A percentile compares a stretch with the other conserved stretches of the same genome.
Conservation (phyloP, 768 basidiomycete species). For the Mycena vitilis region DNA sequence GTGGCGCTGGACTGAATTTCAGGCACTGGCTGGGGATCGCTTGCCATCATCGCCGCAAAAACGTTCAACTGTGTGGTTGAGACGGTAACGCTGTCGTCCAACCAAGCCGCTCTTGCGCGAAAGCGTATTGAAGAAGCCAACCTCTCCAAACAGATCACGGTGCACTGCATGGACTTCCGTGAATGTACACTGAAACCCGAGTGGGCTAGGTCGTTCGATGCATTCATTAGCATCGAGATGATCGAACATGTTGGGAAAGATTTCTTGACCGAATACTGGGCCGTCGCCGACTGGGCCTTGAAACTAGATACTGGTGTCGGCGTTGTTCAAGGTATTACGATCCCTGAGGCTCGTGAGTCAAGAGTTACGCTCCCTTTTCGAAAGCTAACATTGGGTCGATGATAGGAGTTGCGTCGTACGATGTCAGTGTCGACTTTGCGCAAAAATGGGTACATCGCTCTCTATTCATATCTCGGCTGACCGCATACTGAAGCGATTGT, state of each 20-base stretch:
- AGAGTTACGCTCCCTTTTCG: no score
- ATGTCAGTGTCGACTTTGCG: slow-evolving; percentile 32
- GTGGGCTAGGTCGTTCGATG: slow-evolving; percentile 62
- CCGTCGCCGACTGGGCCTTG: slow-evolving; percentile 59
- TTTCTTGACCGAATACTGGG: slow-evolving; percentile 61
- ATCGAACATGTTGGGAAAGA: slow-evolving; percentile 66
- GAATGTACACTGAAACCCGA: slow-evolving; percentile 49
- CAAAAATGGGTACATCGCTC: no score
- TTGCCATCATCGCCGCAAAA: slow-evolving; percentile 59
- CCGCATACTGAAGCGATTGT: no score
- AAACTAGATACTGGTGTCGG: slow-evolving; percentile 59
- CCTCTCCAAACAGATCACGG: slow-evolving; percentile 52
- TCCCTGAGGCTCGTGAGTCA: slow-evolving; percentile 60
- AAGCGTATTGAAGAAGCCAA: slow-evolving; percentile 54
- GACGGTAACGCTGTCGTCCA: slow-evolving; percentile 63
- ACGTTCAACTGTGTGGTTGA: slow-evolving; percentile 60
- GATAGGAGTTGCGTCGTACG: slow-evolving; percentile 49
- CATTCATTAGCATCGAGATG: slow-evolving; percentile 69
- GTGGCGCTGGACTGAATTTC: no score
- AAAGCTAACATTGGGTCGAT: no score
- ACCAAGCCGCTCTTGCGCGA: slow-evolving; percentile 59
- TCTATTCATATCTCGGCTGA: no score
- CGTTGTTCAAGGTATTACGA: slow-evolving; percentile 66
- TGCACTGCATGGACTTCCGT: slow-evolving; percentile 66
- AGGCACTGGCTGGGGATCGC: slow-evolving; percentile 65